phyloP scores from a whole-genome alignment of 768 basidiomycete species.

The Russula foetens region DNA sequence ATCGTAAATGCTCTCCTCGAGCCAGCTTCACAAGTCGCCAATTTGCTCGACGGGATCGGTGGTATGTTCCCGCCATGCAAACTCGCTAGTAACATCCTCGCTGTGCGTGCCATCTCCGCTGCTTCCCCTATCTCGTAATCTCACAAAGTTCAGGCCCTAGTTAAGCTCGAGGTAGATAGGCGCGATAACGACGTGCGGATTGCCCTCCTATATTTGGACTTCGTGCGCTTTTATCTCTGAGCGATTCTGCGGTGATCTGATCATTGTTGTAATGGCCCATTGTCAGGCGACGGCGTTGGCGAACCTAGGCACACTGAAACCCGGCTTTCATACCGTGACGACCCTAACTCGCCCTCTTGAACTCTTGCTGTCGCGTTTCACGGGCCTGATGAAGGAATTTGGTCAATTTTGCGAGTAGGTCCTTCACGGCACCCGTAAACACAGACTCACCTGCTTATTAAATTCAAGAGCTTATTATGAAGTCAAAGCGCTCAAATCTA shows the following conservation, averaged over 20 bases:
- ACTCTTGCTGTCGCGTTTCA: neutral
- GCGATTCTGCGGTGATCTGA: neutral
- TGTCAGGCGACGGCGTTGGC: constrained; percentile 6
- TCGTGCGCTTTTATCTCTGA: neutral
- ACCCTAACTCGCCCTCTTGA: constrained; percentile 8
- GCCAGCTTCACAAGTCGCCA: constrained; percentile 12
- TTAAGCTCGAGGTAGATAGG: constrained; percentile 8
- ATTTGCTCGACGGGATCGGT: constrained; percentile 11
- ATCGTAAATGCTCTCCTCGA: constrained; percentile 15
- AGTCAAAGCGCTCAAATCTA: constrained; percentile 7
- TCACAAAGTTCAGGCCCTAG: neutral
- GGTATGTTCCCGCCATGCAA: constrained; percentile 10
- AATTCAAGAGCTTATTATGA: constrained; percentile 4
- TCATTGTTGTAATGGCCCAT: neutral
- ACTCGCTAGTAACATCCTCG: neutral
- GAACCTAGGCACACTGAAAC: constrained; percentile 7
- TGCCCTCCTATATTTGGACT: constrained; percentile 4
- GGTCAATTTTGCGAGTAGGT: constrained; percentile 14
- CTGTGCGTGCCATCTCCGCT: neutral
- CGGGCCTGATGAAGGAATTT: constrained; percentile 9
- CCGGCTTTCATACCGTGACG: constrained; percentile 2
- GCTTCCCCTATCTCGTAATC: neutral
- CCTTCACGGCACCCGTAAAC: neutral
- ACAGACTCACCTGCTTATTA: neutral
- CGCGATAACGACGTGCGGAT: constrained; percentile 13